These are phyloP conservation scores for Erysiphe pulchra DNA, from an alignment of 2,329 filamentous ascomycete genomes.

Conservation along the genomic window DNA sequence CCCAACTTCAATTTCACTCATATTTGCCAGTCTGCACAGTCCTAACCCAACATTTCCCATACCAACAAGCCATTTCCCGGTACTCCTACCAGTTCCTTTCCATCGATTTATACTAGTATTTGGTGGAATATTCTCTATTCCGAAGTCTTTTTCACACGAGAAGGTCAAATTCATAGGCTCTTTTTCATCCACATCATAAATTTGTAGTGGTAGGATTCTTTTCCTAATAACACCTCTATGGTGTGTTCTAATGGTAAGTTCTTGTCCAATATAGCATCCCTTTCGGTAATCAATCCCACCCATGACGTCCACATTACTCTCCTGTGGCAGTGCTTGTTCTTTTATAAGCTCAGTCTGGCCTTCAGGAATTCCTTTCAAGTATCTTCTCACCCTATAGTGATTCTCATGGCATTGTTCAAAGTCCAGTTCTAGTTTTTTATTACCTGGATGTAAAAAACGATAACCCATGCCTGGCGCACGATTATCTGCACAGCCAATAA, in stretches of 20 bases:
- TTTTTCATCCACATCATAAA: conserved; percentile 29
- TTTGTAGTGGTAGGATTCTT: conserved; percentile 53
- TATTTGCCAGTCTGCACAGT: conserved; percentile 66
- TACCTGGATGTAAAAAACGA: conserved; percentile 19
- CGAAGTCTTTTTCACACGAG: conserved; percentile 13
- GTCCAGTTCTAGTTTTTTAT: conserved; percentile 11
- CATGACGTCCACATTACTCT: conserved; percentile 72
- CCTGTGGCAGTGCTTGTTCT: conserved; percentile 54
- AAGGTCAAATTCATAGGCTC: conserved; percentile 22
- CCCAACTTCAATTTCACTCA: conserved; percentile 46
- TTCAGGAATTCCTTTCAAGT: conserved; percentile 60
- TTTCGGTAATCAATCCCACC: conserved; percentile 78
- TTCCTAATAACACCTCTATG: conserved; percentile 87
- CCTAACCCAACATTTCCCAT: conserved; percentile 72
- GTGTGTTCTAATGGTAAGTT: conserved; percentile 83
- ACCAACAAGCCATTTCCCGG: conserved; percentile 57
- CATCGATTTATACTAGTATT: conserved; percentile 24
- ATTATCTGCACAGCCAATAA: conserved; percentile 18
- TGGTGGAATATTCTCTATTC: conserved; percentile 11
- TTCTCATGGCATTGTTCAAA: conserved; percentile 23
- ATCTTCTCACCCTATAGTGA: conserved; percentile 51
- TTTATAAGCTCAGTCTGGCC: conserved; percentile 53
- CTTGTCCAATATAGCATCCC: conserved; percentile 91
- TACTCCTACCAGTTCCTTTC: conserved; percentile 36
- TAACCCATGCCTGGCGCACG: conserved; percentile 30